Base-by-base conservation (phyloP, 345 rosid species). In the Syzygium aqueum region DNA sequence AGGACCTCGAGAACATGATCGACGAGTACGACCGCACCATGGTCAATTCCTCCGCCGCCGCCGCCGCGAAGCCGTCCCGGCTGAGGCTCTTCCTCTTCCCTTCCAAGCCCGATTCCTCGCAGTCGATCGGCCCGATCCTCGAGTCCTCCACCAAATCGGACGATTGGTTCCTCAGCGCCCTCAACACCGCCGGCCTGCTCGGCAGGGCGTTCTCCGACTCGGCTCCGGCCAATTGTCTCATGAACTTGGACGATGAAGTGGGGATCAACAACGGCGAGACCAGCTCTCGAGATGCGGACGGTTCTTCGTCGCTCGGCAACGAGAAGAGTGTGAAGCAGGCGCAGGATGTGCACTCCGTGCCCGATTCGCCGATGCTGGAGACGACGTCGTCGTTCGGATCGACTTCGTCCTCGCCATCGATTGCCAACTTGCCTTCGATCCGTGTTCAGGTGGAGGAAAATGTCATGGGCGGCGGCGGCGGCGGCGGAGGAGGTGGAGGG, bases 361-460 rank as follows among this genome's bases (percentile, higher is more conserved):
- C 99, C 25, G 99, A 97, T 90, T 97, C 99, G 67, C 98, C 98
- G 37, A 95, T 97, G 99, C 78, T 96, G 90, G 99, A 97, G 78
- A 96, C 95, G 0, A 90, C 95, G 9, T 96, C 99, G 17, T 96
- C 99, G 23, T 97, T 97, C 83, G 99, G 99, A 87, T 97, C 99
- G 11, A 93, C 97, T 87, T 97, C 99, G 33, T 96, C 99, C 8
- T 94, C 97, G 2, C 99, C 99, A 57, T 97, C 93, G 2, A 90
- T 95, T n/a, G 97, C 96, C 61, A 95, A 97, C 90, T 92, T 95
- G 86, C 98, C 98, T 11, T 97, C 99, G 52, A 94, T 96, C 87
- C 93, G 96, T 90, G 98, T 96, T 61, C 97, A 92, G 50, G 95
- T 90, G 7, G 97, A 94, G 89, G 97, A 95, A 27, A 85, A 89